Conservation (phyloP, 1,284 basidiomycete genomes). For the Phellopilus nigrolimitatus region DNA sequence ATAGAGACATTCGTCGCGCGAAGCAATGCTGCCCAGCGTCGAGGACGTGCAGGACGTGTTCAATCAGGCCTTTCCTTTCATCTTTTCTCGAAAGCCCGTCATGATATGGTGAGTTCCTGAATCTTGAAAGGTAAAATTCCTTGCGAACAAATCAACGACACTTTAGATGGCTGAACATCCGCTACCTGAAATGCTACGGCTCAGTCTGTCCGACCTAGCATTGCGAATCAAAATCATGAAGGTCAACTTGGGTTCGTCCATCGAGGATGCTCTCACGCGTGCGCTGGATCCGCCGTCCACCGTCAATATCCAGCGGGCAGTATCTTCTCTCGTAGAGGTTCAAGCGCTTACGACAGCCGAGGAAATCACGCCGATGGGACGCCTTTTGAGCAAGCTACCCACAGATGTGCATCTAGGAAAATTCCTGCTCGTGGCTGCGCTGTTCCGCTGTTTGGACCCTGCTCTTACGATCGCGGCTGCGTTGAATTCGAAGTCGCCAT, state of each 20-base stretch:
- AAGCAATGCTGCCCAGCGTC: slow-evolving; percentile 91
- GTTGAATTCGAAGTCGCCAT: slow-evolving; percentile 91
- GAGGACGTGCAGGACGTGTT: slow-evolving; percentile 91
- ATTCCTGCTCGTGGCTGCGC: slow-evolving; percentile 81
- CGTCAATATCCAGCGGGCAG: slow-evolving; percentile 88
- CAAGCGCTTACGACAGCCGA: slow-evolving; percentile 82
- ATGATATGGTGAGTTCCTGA: slow-evolving; percentile 50
- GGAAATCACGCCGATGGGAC: slow-evolving; percentile 94
- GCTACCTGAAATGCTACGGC: slow-evolving; percentile 91
- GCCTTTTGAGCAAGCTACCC: slow-evolving; percentile 87
- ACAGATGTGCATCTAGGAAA: slow-evolving; percentile 97
- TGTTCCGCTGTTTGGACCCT: slow-evolving; percentile 91
- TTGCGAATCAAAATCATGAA: slow-evolving; percentile 98
- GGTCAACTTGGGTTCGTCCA: slow-evolving; percentile 79
- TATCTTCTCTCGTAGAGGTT: slow-evolving; percentile 88
- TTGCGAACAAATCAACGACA: slow-evolving; percentile 34
- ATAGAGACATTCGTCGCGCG: slow-evolving; percentile 91
- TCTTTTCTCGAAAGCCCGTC: slow-evolving; percentile 85
- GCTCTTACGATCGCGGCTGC: slow-evolving; percentile 94
- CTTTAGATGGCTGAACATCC: slow-evolving; percentile 86
- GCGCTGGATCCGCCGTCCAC: slow-evolving; percentile 89
- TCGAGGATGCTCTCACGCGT: slow-evolving; percentile 85
- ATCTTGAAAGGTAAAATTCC: slow-evolving; percentile 31
- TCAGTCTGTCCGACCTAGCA: slow-evolving; percentile 92
- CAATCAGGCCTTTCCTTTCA: slow-evolving; percentile 92